phyloP scores from a whole-genome alignment of 2,329 filamentous ascomycete species.

The Exophiala oligosperma region DNA sequence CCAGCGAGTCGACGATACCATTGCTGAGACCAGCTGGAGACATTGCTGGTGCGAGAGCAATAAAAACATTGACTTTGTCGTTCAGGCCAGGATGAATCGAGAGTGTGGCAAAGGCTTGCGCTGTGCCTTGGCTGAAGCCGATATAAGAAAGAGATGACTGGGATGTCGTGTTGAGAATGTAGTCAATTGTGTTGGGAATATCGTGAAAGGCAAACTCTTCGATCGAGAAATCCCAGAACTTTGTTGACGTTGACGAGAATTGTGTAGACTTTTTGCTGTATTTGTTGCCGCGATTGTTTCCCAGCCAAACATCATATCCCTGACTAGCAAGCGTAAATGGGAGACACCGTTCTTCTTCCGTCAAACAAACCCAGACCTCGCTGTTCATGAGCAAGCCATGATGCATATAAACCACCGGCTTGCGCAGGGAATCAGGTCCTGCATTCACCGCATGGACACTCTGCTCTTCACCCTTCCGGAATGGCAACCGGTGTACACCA shows the following conservation, averaged over 20 bases:
- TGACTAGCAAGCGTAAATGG: slow-evolving; percentile 86
- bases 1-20: slow-evolving; percentile 85
- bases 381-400: slow-evolving; percentile 98
- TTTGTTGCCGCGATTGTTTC: slow-evolving; percentile 98
- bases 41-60: slow-evolving; percentile 95
- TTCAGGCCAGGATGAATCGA: slow-evolving; percentile 92
- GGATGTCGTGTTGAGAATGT: slow-evolving; percentile 80
- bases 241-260: slow-evolving; percentile 68
- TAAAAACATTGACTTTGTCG: slow-evolving; percentile 90
- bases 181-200: slow-evolving; percentile 90
- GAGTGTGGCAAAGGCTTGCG: slow-evolving; percentile 91
- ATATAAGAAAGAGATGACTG: slow-evolving; percentile 90
- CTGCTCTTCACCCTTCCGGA: slow-evolving; percentile 61
- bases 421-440: slow-evolving; percentile 63
- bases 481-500: slow-evolving; percentile 83
- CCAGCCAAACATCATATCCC: slow-evolving; percentile 96
- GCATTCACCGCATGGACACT: slow-evolving; percentile 72
- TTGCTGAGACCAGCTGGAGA: slow-evolving; percentile 87
- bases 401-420: slow-evolving; percentile 90
- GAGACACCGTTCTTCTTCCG: slow-evolving; percentile 79
- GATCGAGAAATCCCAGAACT: slow-evolving; percentile 98
- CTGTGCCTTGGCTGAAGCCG: slow-evolving; percentile 95
- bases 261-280: slow-evolving; percentile 94
- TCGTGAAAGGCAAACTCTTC: slow-evolving; percentile 98
- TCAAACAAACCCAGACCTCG: slow-evolving; percentile 95